phyloP scores from a whole-genome alignment of 352 stramenopile species.

The Phytopythium montanum region DNA sequence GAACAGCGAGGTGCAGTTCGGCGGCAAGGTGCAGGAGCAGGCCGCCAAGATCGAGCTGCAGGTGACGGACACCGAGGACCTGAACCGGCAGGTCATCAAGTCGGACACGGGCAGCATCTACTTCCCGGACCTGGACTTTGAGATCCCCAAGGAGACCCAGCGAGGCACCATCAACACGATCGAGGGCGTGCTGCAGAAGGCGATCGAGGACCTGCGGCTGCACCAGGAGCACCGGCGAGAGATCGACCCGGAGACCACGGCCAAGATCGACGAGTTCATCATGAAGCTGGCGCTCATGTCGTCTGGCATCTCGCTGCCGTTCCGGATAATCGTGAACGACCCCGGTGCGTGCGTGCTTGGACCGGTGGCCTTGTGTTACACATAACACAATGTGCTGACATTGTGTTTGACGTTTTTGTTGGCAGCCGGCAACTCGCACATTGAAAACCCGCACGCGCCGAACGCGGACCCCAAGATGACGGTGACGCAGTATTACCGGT shows the following conservation, averaged over 20 bases:
- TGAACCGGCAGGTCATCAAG: constrained; percentile 91
- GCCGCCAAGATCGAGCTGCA: constrained; percentile 54
- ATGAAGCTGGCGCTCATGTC: constrained; percentile 62
- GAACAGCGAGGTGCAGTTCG: constrained; percentile 74
- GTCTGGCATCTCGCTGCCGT: constrained; percentile 66
- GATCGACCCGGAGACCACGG: constrained; percentile 71
- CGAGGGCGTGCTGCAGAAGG: constrained; percentile 63
- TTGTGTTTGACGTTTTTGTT: neutral
- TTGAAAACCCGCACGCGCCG: constrained; percentile 88
- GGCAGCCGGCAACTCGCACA: constrained; percentile 84
- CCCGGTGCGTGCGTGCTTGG: constrained; percentile 22
- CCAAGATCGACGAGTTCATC: constrained; percentile 83
- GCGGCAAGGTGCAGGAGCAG: constrained; percentile 64
- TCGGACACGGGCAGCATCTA: constrained; percentile 74
- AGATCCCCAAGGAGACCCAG: constrained; percentile 87
- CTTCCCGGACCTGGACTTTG: constrained; percentile 85
- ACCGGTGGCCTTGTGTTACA: neutral
- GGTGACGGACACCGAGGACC: constrained; percentile 46
- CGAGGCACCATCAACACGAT: constrained; percentile 89
- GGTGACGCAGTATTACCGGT: constrained; percentile 71
- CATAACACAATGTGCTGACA: neutral
- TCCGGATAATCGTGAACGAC: constrained; percentile 85
- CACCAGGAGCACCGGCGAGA: constrained; percentile 81
- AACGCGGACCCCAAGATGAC: constrained; percentile 68
- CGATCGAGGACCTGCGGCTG: constrained; percentile 65